phyloP scores from a whole-genome alignment of 169 alveolate genomes.

The Besnoitia besnoiti region DNA sequence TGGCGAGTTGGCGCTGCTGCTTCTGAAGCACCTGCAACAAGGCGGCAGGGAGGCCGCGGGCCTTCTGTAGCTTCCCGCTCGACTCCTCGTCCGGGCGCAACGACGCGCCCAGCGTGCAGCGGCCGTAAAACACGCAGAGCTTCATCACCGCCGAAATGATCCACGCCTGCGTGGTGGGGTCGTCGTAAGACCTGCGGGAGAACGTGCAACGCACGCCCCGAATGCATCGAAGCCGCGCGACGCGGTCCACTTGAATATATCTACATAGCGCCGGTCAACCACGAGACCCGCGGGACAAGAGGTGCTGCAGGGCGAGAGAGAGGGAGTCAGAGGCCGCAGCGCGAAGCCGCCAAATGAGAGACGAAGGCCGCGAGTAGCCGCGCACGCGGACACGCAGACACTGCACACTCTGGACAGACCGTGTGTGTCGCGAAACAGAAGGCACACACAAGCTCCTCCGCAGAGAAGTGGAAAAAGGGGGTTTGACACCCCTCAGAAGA shows the following conservation, averaged over 20 bases:
- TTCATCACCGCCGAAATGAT: slow-evolving; percentile 25
- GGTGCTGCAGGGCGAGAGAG: too few species aligned
- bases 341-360: too few species aligned
- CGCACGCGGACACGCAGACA: too few species aligned
- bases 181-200: neutral
- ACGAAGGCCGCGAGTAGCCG: too few species aligned
- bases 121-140: slow-evolving; percentile 29
- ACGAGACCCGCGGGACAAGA: too few species aligned
- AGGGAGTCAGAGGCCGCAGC: too few species aligned
- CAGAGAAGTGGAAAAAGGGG: too few species aligned
- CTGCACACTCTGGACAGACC: neutral
- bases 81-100: neutral
- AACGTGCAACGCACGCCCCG: neutral
- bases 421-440: too few species aligned
- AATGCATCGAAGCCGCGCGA: too few species aligned
- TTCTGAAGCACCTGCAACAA: slow-evolving; percentile 31
- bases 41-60: neutral
- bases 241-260: too few species aligned
- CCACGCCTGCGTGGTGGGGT: slow-evolving; percentile 42
- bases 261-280: too few species aligned
- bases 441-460: too few species aligned
- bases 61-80: neutral
- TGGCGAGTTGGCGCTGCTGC: slow-evolving; percentile 40
- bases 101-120: neutral
- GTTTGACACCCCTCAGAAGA: neutral